phyloP scores from a whole-genome alignment of 2,329 filamentous ascomycete genomes.

The Eurotiales sp. region DNA sequence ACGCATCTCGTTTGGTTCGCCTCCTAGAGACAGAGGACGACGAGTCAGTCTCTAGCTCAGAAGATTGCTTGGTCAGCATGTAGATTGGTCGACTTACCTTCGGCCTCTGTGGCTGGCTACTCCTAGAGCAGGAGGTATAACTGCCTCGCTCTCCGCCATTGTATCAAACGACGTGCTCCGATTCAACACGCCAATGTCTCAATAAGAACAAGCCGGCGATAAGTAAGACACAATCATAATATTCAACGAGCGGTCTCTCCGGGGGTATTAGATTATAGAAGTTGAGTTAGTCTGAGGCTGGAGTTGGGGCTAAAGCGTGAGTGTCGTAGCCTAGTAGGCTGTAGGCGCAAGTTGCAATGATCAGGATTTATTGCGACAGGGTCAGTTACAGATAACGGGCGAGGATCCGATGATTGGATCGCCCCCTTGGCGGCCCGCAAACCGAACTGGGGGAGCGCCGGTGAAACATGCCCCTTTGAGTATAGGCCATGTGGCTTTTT shows the following conservation, averaged over 20 bases:
- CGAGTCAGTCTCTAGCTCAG: background rate
- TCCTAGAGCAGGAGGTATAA: constrained; percentile 25
- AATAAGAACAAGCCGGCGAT: background rate
- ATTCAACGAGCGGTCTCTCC: background rate
- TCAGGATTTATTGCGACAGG: constrained; percentile 10
- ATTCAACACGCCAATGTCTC: background rate
- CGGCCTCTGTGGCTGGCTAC: constrained; percentile 21
- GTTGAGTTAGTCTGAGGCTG: no score
- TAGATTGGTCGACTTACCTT: constrained; percentile 25
- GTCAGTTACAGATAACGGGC: constrained; percentile 11
- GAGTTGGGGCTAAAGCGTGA: no score
- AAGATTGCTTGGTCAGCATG: background rate
- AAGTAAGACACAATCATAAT: background rate
- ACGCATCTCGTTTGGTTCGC: constrained; percentile 64
- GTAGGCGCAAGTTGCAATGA: no score
- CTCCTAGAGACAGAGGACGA: constrained; percentile 22
- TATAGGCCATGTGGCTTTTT: no score
- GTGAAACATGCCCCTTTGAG: constrained; percentile 3
- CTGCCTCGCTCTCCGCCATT: constrained; percentile 32
- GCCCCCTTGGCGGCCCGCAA: background rate
- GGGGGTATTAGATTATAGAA: background rate
- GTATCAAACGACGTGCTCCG: constrained; percentile 3
- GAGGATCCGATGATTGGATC: background rate
- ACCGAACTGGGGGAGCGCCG: background rate
- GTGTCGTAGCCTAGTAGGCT: no score